phyloP scores from a whole-genome alignment of 75 land plant species.

The Pinus taeda region DNA sequence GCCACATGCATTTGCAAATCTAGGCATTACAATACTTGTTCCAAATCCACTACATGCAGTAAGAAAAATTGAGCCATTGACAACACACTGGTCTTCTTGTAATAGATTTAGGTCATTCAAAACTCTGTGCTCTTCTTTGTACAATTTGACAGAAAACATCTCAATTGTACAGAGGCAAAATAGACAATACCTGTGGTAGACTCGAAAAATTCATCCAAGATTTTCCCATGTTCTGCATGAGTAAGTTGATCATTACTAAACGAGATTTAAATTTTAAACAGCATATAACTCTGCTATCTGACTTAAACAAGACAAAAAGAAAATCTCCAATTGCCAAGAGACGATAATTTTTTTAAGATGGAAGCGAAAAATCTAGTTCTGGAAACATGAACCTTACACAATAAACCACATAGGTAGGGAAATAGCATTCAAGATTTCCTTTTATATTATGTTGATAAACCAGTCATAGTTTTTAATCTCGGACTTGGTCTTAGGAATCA shows the following conservation, averaged over 20 bases:
- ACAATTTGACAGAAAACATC: constrained; percentile 9
- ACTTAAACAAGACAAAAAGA: neutral
- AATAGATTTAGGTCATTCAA: constrained; percentile 13
- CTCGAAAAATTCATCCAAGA: constrained; percentile 38
- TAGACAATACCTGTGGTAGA: constrained; percentile 35
- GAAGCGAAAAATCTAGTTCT: neutral
- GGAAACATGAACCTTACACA: neutral
- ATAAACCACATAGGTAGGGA: neutral
- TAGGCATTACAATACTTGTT: neutral
- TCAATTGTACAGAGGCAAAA: constrained; percentile 22
- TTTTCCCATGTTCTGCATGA: constrained; percentile 32
- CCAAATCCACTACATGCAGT: neutral
- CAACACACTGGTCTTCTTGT: constrained; percentile 21
- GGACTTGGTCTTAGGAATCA: too few relatives aligned
- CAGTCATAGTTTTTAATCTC: too few relatives aligned
- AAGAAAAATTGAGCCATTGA: neutral
- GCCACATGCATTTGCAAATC: neutral
- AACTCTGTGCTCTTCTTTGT: constrained; percentile 11
- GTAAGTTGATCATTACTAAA: constrained; percentile 11
- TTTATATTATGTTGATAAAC: neutral
- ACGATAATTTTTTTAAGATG: neutral
- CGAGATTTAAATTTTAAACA: neutral
- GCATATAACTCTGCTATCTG: neutral
- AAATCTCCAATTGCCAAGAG: neutral
- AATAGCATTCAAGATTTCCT: neutral